Percentiles rank a stretch among this genome's conserved stretches.
phyloP scores from a whole-genome alignment of 352 stramenopile species.

The Stramenopiles sp. region DNA sequence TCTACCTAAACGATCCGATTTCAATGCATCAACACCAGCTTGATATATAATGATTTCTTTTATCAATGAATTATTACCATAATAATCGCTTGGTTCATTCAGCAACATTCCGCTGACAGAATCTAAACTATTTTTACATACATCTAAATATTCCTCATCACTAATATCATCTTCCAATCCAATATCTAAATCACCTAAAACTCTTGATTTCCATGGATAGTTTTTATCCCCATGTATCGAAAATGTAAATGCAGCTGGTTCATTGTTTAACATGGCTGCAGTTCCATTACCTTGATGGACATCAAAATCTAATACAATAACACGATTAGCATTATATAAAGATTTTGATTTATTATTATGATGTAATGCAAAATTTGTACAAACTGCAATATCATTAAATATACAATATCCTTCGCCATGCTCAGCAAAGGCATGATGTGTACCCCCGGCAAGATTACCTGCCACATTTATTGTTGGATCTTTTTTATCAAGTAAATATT shows the following conservation, averaged over 20 bases:
- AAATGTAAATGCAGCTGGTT: constrained; percentile 37
- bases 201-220: constrained; percentile 44
- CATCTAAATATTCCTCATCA: constrained; percentile 40
- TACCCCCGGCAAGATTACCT: constrained; percentile 36
- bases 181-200: constrained; percentile 42
- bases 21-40: constrained; percentile 41
- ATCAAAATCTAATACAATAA: constrained; percentile 52
- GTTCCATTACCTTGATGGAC: constrained; percentile 58
- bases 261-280: constrained; percentile 36
- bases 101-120: too few relatives aligned
- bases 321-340: constrained; percentile 28
- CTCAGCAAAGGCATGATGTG: constrained; percentile 52
- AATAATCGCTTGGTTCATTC: too few relatives aligned
- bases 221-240: constrained; percentile 46
- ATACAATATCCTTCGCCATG: constrained; percentile 50
- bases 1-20: constrained; percentile 38
- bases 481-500: too few relatives aligned
- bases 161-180: constrained; percentile 33
- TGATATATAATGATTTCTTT: constrained; percentile 40
- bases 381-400: constrained; percentile 51
- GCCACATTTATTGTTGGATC: too few relatives aligned
- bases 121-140: constrained; percentile 34
- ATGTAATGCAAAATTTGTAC: constrained; percentile 3
- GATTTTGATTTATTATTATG: too few relatives aligned
- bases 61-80: too few relatives aligned